These are phyloP conservation scores for Boletus sp. DNA, from an alignment of 768 basidiomycete species.

Conservation along the genomic window DNA sequence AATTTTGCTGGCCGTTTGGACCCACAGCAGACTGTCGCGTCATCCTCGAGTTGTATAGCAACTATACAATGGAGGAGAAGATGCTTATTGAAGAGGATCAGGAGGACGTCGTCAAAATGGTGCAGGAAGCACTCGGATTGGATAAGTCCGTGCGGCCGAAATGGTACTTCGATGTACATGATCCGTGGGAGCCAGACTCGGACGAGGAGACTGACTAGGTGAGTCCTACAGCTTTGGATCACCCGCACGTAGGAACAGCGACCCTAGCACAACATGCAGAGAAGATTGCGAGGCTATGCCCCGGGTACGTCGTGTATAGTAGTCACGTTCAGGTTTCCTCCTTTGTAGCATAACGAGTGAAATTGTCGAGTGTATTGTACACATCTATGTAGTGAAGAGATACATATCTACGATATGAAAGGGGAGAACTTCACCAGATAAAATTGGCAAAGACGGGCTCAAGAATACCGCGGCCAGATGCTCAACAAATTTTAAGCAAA, in stretches of 20 bases:
- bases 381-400: no score
- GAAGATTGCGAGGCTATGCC: no score
- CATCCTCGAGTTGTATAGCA: neutral
- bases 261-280: no score
- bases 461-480: no score
- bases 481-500: no score
- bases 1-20: neutral
- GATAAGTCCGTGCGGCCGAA: neutral
- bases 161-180: neutral
- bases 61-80: neutral
- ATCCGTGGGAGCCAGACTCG: neutral
- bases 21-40: neutral
- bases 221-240: neutral
- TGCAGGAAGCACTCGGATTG: neutral
- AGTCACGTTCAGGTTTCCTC: no score
- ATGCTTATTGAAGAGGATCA: neutral
- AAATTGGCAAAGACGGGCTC: no score
- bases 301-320: no score
- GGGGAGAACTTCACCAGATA: no score
- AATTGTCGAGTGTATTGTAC: no score
- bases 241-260: neutral
- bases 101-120: neutral
- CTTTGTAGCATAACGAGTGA: no score
- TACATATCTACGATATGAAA: no score
- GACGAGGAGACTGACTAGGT: neutral